phyloP scores from a whole-genome alignment of 192 early-diverging fungal genomes.

The Dissophora ornata region DNA sequence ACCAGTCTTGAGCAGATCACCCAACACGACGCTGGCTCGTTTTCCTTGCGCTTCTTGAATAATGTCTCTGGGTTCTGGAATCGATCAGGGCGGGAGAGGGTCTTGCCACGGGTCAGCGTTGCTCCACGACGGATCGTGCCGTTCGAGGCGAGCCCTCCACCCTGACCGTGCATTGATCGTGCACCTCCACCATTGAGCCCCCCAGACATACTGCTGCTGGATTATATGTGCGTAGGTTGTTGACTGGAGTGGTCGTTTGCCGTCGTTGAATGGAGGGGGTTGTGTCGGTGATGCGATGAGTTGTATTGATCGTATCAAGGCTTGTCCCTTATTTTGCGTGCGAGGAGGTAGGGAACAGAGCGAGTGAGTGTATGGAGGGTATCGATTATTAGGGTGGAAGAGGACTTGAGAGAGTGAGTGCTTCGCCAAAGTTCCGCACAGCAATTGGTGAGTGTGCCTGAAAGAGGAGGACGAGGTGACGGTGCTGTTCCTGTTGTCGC shows the following conservation, averaged over 20 bases:
- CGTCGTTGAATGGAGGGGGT: too few relatives aligned
- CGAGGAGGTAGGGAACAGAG: not conserved
- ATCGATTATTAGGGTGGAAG: not conserved
- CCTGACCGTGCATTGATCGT: slow-evolving; percentile 19
- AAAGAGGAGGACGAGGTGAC: not conserved
- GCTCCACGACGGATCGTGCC: slow-evolving; percentile 46
- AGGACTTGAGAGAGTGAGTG: not conserved
- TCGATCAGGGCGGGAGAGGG: slow-evolving; percentile 78
- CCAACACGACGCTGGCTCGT: slow-evolving; percentile 60
- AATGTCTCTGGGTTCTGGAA: slow-evolving; percentile 75
- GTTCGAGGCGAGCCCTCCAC: slow-evolving; percentile 9
- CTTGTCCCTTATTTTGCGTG: not conserved
- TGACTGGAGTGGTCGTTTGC: too few relatives aligned
- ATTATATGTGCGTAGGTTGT: not conserved
- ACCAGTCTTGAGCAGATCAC: slow-evolving; percentile 68
- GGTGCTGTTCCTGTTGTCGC: not conserved
- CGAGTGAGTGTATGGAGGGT: not conserved
- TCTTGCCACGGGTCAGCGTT: slow-evolving; percentile 76
- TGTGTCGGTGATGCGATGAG: not conserved
- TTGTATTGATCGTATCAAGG: slow-evolving; percentile 1
- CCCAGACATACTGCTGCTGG: slow-evolving; percentile 23
- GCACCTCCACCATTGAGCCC: slow-evolving; percentile 14
- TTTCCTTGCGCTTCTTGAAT: slow-evolving; percentile 65
- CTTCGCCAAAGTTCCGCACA: not conserved
- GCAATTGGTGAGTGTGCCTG: not conserved